Conservation (phyloP, 2,329 filamentous ascomycete species). For the Trichoderma endophyticum region DNA sequence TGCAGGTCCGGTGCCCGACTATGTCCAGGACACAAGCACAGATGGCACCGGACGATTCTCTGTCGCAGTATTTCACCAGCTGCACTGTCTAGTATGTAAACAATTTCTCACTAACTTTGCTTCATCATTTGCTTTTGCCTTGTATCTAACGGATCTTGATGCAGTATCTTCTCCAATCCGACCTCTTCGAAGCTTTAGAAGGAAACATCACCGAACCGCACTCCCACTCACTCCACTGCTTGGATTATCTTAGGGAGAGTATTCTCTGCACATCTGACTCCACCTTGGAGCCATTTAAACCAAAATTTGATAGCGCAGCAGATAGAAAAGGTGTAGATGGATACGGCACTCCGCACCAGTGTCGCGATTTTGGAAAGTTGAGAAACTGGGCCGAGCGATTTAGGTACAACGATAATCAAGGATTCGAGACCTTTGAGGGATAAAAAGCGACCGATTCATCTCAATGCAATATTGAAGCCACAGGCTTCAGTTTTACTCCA, state of each 20-base stretch:
- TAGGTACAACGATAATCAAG: constrained; percentile 10
- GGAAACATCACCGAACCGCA: constrained; percentile 8
- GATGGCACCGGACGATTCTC: constrained; percentile 11
- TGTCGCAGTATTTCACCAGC: constrained; percentile 1
- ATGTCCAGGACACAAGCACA: neutral
- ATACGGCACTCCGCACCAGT: constrained; percentile 7
- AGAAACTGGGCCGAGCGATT: constrained; percentile 10
- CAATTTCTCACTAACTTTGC: neutral
- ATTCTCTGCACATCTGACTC: constrained; percentile 9
- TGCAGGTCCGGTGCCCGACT: constrained; percentile 8
- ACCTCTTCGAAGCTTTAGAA: constrained; percentile 1
- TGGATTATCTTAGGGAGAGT: constrained; percentile 9
- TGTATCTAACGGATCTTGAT: neutral
- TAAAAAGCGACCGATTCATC: neutral
- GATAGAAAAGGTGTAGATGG: constrained; percentile 5
- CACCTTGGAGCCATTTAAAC: neutral
- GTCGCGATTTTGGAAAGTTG: constrained; percentile 1
- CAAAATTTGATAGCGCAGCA: neutral
- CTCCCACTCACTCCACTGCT: constrained; percentile 8
- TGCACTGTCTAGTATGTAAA: constrained; percentile 6
- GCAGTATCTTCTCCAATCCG: constrained; percentile 3
- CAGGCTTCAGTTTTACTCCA: neutral
- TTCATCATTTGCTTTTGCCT: neutral
- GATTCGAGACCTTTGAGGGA: neutral
- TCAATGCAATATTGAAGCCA: rapidly evolving